Evolutionary conservation across 129 eudicot genomes (phyloP).

Genomic region (Calendula officinalis): DNA sequence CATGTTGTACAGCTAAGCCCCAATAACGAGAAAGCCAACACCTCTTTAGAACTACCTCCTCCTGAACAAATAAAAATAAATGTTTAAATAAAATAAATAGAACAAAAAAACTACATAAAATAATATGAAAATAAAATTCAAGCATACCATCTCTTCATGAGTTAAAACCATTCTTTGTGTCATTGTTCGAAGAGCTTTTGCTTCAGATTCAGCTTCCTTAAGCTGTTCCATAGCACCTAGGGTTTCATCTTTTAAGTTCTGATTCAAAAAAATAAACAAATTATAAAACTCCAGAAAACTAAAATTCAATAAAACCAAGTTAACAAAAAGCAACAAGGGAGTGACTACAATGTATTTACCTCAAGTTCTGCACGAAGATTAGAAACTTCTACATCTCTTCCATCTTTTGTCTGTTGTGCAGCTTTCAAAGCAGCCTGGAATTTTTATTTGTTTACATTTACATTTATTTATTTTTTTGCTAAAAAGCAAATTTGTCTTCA

Average conservation of each 20-base stretch:
- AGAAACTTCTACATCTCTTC: constrained; percentile 61
- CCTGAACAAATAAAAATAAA: constrained; percentile 32
- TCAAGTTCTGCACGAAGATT: constrained; percentile 62
- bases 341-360: constrained; percentile 37
- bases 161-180: constrained; percentile 86
- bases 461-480: too few relatives aligned
- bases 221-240: constrained; percentile 56
- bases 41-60: constrained; percentile 77
- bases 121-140: not conserved
- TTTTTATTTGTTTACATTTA: too few relatives aligned
- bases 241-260: constrained; percentile 62
- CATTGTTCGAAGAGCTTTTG: constrained; percentile 69
- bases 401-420: constrained; percentile 62
- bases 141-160: constrained; percentile 76
- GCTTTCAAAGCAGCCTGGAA: constrained; percentile 75
- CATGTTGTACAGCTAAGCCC: constrained; percentile 47
- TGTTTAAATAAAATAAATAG: not conserved
- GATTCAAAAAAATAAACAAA: constrained; percentile 24
- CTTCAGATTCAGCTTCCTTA: constrained; percentile 72
- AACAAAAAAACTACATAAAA: not conserved
- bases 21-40: constrained; percentile 58
- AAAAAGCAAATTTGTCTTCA: constrained; percentile 12
- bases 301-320: not conserved
- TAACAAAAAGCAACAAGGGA: not conserved
- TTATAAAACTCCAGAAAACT: not conserved